Percentiles rank a stretch among this genome's conserved stretches.
These are phyloP conservation scores for Cardiospermum halicacabum DNA, from an alignment of 345 rosid genomes.

Conservation along the genomic window DNA sequence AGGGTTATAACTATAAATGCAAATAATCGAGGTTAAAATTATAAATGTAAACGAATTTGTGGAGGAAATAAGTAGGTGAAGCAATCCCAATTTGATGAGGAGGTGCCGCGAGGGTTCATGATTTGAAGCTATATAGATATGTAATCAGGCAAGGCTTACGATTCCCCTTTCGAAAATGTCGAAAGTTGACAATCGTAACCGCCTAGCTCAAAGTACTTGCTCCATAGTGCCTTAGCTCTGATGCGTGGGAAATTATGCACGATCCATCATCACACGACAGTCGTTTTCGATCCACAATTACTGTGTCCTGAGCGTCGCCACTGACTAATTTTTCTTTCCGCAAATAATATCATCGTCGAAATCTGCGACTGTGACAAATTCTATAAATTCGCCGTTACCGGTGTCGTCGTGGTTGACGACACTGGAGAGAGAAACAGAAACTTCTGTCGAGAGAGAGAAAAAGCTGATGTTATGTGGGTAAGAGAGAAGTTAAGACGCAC, in stretches of 20 bases:
- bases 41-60: no score
- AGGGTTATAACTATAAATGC: no score
- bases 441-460: conserved; percentile 3
- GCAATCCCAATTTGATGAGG: conserved; percentile 92
- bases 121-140: conserved; percentile 89
- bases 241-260: conserved; percentile 72
- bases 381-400: conserved; percentile 13
- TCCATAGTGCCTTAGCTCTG: conserved; percentile 89
- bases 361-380: conserved; percentile 45
- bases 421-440: conserved; percentile 18
- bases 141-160: conserved; percentile 93
- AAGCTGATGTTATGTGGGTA: conserved; percentile 24
- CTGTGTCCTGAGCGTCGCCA: conserved; percentile 78
- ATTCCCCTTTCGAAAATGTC: conserved; percentile 93
- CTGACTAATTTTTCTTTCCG: conserved; percentile 37
- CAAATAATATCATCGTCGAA: conserved; percentile 21
- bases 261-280: conserved; percentile 90
- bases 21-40: no score
- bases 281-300: conserved; percentile 71
- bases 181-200: conserved; percentile 94
- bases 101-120: conserved; percentile 90
- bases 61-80: no score
- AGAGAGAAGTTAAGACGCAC: conserved; percentile 26
- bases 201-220: conserved; percentile 97
- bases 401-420: conserved; percentile 35